Conservation (phyloP, 2,329 filamentous ascomycete species). For the Cytospora leucostoma region DNA sequence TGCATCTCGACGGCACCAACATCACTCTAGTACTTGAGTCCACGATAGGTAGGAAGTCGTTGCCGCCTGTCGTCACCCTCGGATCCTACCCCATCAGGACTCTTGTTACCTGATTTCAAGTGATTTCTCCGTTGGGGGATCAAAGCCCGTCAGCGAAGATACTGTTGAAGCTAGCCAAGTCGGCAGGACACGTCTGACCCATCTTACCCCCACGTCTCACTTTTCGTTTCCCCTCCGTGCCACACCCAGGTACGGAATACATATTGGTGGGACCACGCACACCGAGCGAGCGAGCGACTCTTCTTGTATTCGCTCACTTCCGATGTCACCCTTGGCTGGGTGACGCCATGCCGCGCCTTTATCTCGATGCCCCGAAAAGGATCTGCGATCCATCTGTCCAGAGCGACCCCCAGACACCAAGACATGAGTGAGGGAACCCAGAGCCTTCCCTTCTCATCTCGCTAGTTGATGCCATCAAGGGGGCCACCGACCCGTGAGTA, state of each 20-base stretch:
- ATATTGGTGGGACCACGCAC: slow-evolving; percentile 9
- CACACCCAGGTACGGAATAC: slow-evolving; percentile 1
- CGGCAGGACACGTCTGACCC: neutral
- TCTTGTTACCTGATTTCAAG: neutral
- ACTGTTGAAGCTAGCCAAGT: neutral
- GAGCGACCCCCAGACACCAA: slow-evolving; percentile 14
- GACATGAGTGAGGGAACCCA: slow-evolving; percentile 1
- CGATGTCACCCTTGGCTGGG: slow-evolving; percentile 8
- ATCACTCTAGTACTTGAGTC: neutral
- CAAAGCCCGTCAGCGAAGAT: neutral
- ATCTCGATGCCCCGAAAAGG: neutral
- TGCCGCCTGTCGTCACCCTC: neutral
- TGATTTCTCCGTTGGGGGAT: neutral
- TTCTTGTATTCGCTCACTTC: slow-evolving; percentile 17
- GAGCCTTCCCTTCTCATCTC: neutral
- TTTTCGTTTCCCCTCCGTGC: neutral
- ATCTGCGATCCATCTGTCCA: slow-evolving; percentile 8
- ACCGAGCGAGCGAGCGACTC: neutral
- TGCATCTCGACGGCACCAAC: neutral
- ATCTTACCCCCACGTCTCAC: slow-evolving; percentile 18
- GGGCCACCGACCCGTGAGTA: slow-evolving; percentile 6
- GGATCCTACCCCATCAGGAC: neutral
- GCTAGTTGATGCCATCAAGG: neutral
- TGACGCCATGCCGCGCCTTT: slow-evolving; percentile 5
- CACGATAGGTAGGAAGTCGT: neutral